phyloP scores from a whole-genome alignment of 768 basidiomycete genomes.

The Strobilomyces echinocephalus region DNA sequence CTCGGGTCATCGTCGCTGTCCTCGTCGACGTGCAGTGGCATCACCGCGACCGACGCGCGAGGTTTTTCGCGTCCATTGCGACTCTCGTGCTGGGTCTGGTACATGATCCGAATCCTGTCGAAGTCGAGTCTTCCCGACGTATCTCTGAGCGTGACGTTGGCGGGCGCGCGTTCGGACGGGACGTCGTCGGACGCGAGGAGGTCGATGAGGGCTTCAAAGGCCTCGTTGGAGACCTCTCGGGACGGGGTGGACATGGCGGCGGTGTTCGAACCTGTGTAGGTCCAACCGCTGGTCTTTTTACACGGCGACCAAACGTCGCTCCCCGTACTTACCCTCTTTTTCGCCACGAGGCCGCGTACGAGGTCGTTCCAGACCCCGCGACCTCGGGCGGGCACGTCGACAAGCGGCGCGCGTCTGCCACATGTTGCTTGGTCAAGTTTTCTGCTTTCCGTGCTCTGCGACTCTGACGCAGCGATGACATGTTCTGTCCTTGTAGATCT shows the following conservation, averaged over 20 bases:
- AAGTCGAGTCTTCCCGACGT: conserved; percentile 29
- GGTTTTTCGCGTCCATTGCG: not conserved
- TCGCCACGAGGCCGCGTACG: too few species aligned
- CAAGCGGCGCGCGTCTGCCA: too few species aligned
- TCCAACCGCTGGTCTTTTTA: too few species aligned
- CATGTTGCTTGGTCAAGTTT: too few species aligned
- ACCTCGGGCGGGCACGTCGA: too few species aligned
- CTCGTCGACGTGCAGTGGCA: conserved; percentile 1
- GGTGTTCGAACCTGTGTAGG: too few species aligned
- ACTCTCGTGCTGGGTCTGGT: conserved; percentile 12
- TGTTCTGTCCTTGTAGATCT: too few species aligned
- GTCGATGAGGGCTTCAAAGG: conserved; percentile 28
- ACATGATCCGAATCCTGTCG: conserved; percentile 29
- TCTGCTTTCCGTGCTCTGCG: too few species aligned
- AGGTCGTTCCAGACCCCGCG: too few species aligned
- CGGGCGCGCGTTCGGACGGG: not conserved
- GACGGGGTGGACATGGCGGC: conserved; percentile 16
- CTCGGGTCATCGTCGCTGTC: conserved; percentile 17
- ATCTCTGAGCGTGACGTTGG: conserved; percentile 19
- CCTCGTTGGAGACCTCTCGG: conserved; percentile 15
- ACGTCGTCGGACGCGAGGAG: conserved; percentile 25
- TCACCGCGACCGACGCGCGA: not conserved
- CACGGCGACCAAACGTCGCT: too few species aligned
- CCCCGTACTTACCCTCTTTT: too few species aligned
- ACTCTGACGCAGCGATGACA: too few species aligned